Evolutionary conservation across 352 stramenopile genomes (phyloP).

Genomic region (Pythium dissotocum): DNA sequence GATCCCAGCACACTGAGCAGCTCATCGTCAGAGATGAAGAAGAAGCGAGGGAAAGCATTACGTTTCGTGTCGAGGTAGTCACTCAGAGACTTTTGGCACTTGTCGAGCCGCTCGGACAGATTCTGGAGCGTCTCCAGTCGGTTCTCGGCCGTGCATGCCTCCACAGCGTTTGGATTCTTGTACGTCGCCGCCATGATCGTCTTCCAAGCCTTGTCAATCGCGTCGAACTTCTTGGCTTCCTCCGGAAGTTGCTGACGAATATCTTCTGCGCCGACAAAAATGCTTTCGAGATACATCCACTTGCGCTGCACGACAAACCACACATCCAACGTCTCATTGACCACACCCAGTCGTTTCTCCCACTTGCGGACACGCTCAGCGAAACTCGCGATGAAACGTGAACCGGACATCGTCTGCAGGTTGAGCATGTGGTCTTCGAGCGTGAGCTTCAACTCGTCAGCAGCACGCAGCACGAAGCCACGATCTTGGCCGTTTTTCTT

Average conservation of each 20-base stretch:
- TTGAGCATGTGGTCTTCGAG: slow-evolving; percentile 91
- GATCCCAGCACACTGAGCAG: slow-evolving; percentile 90
- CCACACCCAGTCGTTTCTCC: slow-evolving; percentile 89
- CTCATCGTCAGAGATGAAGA: slow-evolving; percentile 95
- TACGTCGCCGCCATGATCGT: slow-evolving; percentile 91
- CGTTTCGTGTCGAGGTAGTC: slow-evolving; percentile 91
- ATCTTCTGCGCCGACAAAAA: slow-evolving; percentile 93
- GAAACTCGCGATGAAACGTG: slow-evolving; percentile 91
- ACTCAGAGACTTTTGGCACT: slow-evolving; percentile 90
- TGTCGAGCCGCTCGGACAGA: slow-evolving; percentile 87
- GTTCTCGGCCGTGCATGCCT: slow-evolving; percentile 88
- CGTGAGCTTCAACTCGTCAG: slow-evolving; percentile 81
- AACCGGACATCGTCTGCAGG: slow-evolving; percentile 89
- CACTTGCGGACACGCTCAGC: slow-evolving; percentile 89
- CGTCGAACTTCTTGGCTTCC: slow-evolving; percentile 94
- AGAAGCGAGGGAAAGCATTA: slow-evolving; percentile 93
- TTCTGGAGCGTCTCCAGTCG: slow-evolving; percentile 87
- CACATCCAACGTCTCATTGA: slow-evolving; percentile 92
- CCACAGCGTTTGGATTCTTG: slow-evolving; percentile 91
- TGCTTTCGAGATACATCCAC: slow-evolving; percentile 96
- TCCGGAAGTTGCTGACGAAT: slow-evolving; percentile 93
- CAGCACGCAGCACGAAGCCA: slow-evolving; percentile 80
- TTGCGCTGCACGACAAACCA: slow-evolving; percentile 94
- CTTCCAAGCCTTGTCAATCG: slow-evolving; percentile 93
- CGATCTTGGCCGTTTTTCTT: slow-evolving; percentile 89